phyloP scores from a whole-genome alignment of 2,329 filamentous ascomycete genomes.

The Mycosphaerella sp. region DNA sequence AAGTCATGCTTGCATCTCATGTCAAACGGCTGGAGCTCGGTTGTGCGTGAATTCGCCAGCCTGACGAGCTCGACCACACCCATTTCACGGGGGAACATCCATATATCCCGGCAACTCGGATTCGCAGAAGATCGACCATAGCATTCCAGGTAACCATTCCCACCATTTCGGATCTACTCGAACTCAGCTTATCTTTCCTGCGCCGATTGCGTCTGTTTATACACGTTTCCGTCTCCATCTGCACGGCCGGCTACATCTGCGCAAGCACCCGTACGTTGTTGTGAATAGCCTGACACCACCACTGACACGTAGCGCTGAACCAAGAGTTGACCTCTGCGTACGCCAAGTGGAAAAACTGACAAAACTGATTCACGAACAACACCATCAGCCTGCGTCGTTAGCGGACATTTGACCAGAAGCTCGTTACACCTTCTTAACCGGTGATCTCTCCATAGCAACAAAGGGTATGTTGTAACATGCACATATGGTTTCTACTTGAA shows the following conservation, averaged over 20 bases:
- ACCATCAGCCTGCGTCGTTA: not conserved
- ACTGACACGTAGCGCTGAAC: not conserved
- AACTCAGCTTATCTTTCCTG: not conserved
- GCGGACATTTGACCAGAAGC: not conserved
- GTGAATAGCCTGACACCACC: not conserved
- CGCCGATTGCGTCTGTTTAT: not conserved
- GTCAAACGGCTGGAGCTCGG: too few species aligned
- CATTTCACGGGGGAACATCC: too few species aligned
- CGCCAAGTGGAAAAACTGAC: not conserved
- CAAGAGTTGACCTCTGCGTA: not conserved
- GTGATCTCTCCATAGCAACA: conserved; percentile 9
- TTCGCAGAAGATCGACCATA: not conserved
- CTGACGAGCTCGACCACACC: too few species aligned
- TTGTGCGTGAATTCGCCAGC: too few species aligned
- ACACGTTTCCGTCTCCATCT: not conserved
- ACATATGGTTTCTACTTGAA: conserved; percentile 2
- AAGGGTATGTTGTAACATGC: conserved; percentile 7
- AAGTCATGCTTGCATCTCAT: too few species aligned
- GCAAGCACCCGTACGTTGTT: not conserved
- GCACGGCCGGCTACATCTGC: not conserved
- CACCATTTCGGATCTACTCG: not conserved
- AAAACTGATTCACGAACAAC: not conserved
- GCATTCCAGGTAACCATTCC: not conserved
- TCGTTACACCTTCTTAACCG: not conserved
- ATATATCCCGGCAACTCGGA: too few species aligned